Evolutionary conservation across 2,329 filamentous ascomycete species (phyloP).

Genomic region (Arthrobotrys musiformis): DNA sequence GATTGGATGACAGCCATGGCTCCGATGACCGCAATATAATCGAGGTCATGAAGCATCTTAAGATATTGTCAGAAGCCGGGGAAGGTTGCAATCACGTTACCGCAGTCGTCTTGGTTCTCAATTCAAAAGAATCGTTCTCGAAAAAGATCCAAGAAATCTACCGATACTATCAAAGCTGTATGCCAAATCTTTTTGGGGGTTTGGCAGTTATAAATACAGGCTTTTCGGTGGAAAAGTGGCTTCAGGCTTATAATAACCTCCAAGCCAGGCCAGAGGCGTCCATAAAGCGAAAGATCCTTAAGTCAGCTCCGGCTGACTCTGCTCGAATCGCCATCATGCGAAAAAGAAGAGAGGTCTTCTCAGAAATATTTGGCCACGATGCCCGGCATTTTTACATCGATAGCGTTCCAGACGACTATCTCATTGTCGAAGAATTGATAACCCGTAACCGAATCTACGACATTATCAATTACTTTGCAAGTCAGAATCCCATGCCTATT

Average conservation of each 20-base stretch:
- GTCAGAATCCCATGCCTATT: conserved; percentile 31
- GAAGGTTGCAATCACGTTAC: conserved; percentile 10
- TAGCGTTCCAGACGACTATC: not conserved
- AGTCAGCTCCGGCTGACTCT: conserved; percentile 8
- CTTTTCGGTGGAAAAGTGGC: conserved; percentile 27
- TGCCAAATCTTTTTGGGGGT: conserved; percentile 33
- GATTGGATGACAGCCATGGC: conserved; percentile 28
- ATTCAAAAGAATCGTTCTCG: not conserved
- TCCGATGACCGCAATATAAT: conserved; percentile 37
- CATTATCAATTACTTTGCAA: conserved; percentile 27
- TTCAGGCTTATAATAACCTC: not conserved
- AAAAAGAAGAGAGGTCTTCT: conserved; percentile 12
- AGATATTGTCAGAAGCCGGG: not conserved
- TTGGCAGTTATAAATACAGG: conserved; percentile 34
- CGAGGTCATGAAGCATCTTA: conserved; percentile 29
- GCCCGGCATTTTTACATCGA: conserved; percentile 39
- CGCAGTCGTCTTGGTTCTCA: conserved; percentile 17
- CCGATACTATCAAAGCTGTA: conserved; percentile 30
- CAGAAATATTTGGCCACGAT: conserved; percentile 4
- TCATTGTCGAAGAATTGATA: conserved; percentile 14
- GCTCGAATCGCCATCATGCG: conserved; percentile 23
- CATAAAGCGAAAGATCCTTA: not conserved
- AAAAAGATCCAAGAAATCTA: conserved; percentile 14
- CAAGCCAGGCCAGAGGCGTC: not conserved
- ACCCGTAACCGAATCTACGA: conserved; percentile 33